Percentiles rank a stretch among this genome's conserved stretches.
These are phyloP conservation scores for Vanrija sp. DNA, from an alignment of 1,284 basidiomycete genomes.

Conservation along the genomic window DNA sequence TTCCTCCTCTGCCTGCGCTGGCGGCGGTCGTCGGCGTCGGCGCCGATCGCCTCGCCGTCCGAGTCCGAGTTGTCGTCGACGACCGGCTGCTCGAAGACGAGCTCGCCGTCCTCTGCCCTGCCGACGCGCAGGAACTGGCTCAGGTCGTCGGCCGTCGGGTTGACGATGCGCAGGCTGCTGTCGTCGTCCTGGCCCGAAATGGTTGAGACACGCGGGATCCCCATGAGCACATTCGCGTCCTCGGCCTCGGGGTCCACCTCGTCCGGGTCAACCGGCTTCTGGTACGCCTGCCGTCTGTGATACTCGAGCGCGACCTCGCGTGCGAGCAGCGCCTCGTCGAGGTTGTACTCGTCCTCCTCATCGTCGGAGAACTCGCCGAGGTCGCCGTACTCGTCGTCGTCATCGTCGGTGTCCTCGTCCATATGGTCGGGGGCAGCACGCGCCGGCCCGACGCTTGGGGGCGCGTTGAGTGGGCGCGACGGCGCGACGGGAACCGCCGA, in stretches of 20 bases:
- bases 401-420: conserved; percentile 17
- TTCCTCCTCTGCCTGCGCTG: conserved; percentile 5
- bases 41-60: conserved; percentile 31
- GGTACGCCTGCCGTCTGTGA: conserved; percentile 32
- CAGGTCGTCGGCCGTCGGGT: conserved; percentile 41
- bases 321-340: conserved; percentile 42
- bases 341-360: conserved; percentile 44
- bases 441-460: not conserved
- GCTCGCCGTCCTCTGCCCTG: conserved; percentile 43
- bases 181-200: conserved; percentile 17
- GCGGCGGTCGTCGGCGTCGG: conserved; percentile 23
- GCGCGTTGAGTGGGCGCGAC: not conserved
- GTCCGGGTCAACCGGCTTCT: conserved; percentile 16
- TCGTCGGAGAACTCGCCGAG: conserved; percentile 30
- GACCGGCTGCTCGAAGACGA: conserved; percentile 39
- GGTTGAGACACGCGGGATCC: conserved; percentile 26
- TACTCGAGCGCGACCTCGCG: conserved; percentile 43
- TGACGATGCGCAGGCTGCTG: conserved; percentile 31
- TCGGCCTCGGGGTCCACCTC: conserved; percentile 21
- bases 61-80: conserved; percentile 10
- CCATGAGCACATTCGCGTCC: conserved; percentile 28
- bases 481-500: not conserved
- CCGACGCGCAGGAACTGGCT: conserved; percentile 43
- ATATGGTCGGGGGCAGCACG: not conserved
- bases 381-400: conserved; percentile 32